Evolutionary conservation across 768 basidiomycete genomes (phyloP).

Genomic region (Pleurotus tuoliensis): DNA sequence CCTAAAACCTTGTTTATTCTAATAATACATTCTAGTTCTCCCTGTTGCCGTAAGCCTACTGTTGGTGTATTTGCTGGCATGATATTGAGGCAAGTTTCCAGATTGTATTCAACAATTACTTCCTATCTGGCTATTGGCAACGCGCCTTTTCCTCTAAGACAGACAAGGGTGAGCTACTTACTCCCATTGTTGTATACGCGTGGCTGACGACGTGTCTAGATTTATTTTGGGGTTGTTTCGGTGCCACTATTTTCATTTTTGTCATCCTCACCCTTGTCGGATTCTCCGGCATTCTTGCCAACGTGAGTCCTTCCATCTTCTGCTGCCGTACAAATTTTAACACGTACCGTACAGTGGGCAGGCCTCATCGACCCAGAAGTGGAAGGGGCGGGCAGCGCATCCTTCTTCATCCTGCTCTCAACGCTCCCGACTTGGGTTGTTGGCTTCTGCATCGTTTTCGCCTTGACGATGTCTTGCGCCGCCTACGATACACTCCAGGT

Average conservation of each 20-base stretch:
- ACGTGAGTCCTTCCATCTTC: background rate
- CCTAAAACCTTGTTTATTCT: too few relatives aligned
- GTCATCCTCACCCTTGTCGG: slow-evolving; percentile 4
- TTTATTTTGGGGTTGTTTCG: slow-evolving; percentile 3
- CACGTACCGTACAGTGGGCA: background rate
- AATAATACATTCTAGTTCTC: background rate
- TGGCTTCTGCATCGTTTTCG: slow-evolving; percentile 7
- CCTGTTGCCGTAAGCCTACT: background rate
- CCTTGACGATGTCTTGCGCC: slow-evolving; percentile 3
- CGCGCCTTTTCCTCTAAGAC: slow-evolving; percentile 7
- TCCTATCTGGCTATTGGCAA: slow-evolving; percentile 5
- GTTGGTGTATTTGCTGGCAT: too few relatives aligned
- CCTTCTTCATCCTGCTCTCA: slow-evolving; percentile 2
- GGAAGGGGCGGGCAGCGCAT: background rate
- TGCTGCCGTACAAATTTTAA: background rate
- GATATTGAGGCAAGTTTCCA: background rate
- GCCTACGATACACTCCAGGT: slow-evolving; percentile 7
- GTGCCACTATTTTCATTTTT: slow-evolving; percentile 4
- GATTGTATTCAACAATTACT: slow-evolving; percentile 7
- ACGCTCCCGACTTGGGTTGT: slow-evolving; percentile 5
- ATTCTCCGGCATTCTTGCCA: background rate
- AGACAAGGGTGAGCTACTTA: background rate
- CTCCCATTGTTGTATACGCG: background rate
- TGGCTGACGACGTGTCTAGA: background rate
- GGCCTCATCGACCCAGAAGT: slow-evolving; percentile 2